Evolutionary conservation across 257 asterid species (phyloP).

Genomic region (Voacanga thouarsii): DNA sequence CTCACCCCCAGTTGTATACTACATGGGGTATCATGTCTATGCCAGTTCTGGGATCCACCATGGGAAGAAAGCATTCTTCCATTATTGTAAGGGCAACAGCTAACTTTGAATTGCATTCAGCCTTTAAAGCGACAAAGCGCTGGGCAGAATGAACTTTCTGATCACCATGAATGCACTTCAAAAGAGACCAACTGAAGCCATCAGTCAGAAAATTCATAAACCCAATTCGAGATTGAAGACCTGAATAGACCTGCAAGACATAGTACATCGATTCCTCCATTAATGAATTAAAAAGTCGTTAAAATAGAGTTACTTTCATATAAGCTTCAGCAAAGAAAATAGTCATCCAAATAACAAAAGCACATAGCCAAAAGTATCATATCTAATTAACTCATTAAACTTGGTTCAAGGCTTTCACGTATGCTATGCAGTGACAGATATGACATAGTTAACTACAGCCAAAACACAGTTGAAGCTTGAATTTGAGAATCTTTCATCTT

Average conservation of each 20-base stretch:
- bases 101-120: slow-evolving; percentile 93
- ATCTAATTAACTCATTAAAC: not conserved
- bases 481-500: not conserved
- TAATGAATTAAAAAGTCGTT: not conserved
- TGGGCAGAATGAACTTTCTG: slow-evolving; percentile 61
- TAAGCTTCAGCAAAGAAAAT: not conserved
- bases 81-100: slow-evolving; percentile 94
- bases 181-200: slow-evolving; percentile 76
- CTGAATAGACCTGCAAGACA: slow-evolving; percentile 60
- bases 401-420: not conserved
- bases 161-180: slow-evolving; percentile 82
- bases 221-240: slow-evolving; percentile 75
- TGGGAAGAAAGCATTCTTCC: slow-evolving; percentile 98
- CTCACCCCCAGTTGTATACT: slow-evolving; percentile 94
- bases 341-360: not conserved
- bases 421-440: not conserved
- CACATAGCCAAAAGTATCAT: not conserved
- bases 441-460: not conserved
- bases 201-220: slow-evolving; percentile 53
- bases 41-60: slow-evolving; percentile 95
- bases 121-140: slow-evolving; percentile 61
- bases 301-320: slow-evolving; percentile 2
- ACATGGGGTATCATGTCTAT: slow-evolving; percentile 98
- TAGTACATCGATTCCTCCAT: not conserved
- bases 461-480: slow-evolving; percentile 1